Evolutionary conservation across 805 yeast species (phyloP).

Genomic region (Yarrowia sp.): DNA sequence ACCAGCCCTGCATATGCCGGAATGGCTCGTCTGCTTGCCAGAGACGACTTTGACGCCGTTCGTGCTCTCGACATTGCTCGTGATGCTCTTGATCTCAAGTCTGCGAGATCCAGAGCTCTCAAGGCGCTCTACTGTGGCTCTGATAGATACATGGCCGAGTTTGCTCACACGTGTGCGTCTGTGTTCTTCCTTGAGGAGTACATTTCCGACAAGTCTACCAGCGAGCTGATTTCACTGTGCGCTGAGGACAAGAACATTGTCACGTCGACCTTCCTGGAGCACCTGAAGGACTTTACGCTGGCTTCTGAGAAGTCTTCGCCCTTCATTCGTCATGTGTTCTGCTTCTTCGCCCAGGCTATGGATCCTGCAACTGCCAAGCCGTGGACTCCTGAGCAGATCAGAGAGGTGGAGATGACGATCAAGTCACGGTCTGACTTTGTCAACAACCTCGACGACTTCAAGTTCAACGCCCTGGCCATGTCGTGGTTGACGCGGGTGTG

Average conservation of each 20-base stretch:
- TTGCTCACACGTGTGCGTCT: neutral
- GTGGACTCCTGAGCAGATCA: neutral
- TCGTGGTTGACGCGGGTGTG: neutral
- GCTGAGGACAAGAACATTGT: neutral
- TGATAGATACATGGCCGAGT: neutral
- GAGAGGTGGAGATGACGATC: neutral
- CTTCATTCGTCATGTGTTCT: neutral
- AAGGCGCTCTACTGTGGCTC: neutral
- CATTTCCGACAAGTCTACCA: neutral
- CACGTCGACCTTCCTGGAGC: neutral
- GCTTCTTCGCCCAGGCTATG: neutral
- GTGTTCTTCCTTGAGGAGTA: neutral
- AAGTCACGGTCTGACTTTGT: neutral
- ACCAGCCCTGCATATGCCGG: neutral
- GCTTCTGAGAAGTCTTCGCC: neutral
- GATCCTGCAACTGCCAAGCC: neutral
- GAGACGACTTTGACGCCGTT: neutral
- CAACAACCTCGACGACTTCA: neutral
- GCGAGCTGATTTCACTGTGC: neutral
- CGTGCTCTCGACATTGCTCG: neutral
- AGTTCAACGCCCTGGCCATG: slow-evolving; percentile 1
- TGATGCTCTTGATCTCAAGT: slow-evolving; percentile 1
- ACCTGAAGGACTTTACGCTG: neutral
- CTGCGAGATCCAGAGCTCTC: neutral
- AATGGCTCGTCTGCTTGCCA: neutral